Evolutionary conservation across 164 flowering plant species (phyloP).

Genomic region (Akebia trifoliata): DNA sequence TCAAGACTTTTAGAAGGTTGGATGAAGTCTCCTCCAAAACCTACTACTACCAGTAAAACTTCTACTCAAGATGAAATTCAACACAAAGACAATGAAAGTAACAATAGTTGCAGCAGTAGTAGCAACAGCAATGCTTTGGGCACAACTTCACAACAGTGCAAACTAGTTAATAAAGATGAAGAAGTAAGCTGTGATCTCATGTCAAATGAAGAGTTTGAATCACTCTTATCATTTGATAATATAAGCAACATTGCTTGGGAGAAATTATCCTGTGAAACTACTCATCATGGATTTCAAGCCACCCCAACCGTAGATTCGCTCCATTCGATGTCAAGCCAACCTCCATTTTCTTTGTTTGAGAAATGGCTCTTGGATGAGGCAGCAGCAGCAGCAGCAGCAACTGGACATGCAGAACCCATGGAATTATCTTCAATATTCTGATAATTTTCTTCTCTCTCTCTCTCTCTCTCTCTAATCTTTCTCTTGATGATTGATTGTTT

Average conservation of each 20-base stretch:
- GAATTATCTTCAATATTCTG: constrained; percentile 54
- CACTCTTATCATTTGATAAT: constrained; percentile 49
- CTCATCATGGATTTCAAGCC: constrained; percentile 15
- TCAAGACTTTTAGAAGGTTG: no score
- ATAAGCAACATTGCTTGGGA: constrained; percentile 38
- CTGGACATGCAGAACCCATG: constrained; percentile 35
- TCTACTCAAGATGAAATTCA: no score
- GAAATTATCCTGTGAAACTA: constrained; percentile 30
- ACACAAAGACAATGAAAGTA: background rate
- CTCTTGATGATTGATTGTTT: background rate
- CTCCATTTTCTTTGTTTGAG: constrained; percentile 19
- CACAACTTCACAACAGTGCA: background rate
- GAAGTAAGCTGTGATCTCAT: constrained; percentile 4
- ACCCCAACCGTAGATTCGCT: background rate
- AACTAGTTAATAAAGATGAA: background rate
- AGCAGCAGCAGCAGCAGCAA: no score
- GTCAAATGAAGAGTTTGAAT: constrained; percentile 45
- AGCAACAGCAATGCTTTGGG: background rate
- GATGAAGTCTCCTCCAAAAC: no score
- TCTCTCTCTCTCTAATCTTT: no score
- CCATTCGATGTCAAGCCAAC: constrained; percentile 8
- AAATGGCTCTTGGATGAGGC: constrained; percentile 34
- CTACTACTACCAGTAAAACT: no score
- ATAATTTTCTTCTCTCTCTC: no score
- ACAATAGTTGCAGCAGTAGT: background rate